Evolutionary conservation across 768 basidiomycete species (phyloP), one percentile per base, ranked within the genome.

Genomic region (Serendipita vermifera): DNA sequence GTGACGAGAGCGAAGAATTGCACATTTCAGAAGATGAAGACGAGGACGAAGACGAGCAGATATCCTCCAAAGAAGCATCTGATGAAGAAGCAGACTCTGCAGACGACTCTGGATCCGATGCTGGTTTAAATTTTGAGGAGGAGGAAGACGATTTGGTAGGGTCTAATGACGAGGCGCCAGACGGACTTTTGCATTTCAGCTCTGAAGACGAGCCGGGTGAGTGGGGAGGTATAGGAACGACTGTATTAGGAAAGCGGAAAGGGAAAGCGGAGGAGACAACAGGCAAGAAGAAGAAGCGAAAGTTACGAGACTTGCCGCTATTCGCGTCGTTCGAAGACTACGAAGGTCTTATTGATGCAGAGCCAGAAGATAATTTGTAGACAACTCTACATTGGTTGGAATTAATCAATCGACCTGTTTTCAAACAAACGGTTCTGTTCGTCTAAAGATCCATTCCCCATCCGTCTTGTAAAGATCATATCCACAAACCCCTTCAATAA

Each of bases 241-340:
- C 72, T 54, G 79, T 80, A 2, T 73, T 80, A 58, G 63, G 32
- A 57, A 62, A 38, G 55, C 62, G 58, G 56, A 33, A 60, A 65
- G 69, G 62, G 66, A 51, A 59, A 29, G 57, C 54, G 27, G 58
- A 58, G 9, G 60, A 68, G 35, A 71, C 72, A 5, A 67, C 62
- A 51, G 68, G 69, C 55, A 58, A 59, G 57, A 72, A 67, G 64
- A 77, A 74, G 69, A 76, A 81, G 69, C 87, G 87, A 73, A 89
- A 82, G 70, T 64, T 77, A 64, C 73, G 72, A 57, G 74, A 78
- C 7, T 64, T 88, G 60, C 85, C 86, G 3, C 88, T 83, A 33
- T 91, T 91, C 64, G 88, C 87, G 9, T 86, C 79, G 64, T 89
- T 89, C 62, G 88, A 91, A 58, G 87, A 89, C 57, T 91, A 88